Percentiles rank a stretch among this genome's conserved stretches.
phyloP scores from a whole-genome alignment of 1,139 yeast species.

The Debaryomyces sp. region DNA sequence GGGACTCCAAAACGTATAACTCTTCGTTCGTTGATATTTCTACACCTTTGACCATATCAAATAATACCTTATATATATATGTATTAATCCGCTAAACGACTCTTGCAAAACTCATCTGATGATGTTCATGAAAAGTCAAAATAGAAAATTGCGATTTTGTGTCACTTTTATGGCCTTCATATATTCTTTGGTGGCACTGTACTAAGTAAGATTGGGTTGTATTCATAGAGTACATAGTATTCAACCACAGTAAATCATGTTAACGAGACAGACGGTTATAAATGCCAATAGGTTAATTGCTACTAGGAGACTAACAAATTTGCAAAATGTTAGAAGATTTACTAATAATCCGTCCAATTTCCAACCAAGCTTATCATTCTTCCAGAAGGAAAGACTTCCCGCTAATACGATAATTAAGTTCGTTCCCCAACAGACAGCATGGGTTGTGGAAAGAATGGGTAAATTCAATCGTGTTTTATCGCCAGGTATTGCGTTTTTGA shows the following conservation, averaged over 20 bases:
- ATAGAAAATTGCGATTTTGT: slow-evolving; percentile 3
- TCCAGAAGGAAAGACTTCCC: slow-evolving; percentile 69
- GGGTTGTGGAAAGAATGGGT: slow-evolving; percentile 93
- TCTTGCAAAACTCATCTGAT: background rate
- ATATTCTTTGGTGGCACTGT: slow-evolving; percentile 7
- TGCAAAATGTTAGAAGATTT: slow-evolving; percentile 4
- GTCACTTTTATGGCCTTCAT: background rate
- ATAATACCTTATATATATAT: background rate
- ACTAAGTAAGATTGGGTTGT: background rate
- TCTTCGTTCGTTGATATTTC: slow-evolving; percentile 71
- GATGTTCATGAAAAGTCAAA: background rate
- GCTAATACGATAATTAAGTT: slow-evolving; percentile 73
- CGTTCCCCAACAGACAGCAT: slow-evolving; percentile 90
- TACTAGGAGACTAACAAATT: slow-evolving; percentile 3
- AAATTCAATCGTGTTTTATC: slow-evolving; percentile 72
- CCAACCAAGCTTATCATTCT: slow-evolving; percentile 49
- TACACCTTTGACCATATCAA: slow-evolving; percentile 52
- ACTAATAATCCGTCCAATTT: slow-evolving; percentile 9
- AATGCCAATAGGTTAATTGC: background rate
- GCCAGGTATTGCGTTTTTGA: slow-evolving; percentile 75
- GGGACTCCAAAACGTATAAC: slow-evolving; percentile 60
- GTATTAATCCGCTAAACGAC: background rate
- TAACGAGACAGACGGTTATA: slow-evolving; percentile 1
- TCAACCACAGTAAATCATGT: background rate
- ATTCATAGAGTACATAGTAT: background rate